Percentiles rank a stretch among this genome's conserved stretches.
These are phyloP conservation scores for Colletotrichum sp. DNA, from an alignment of 2,329 filamentous ascomycete genomes.

Conservation along the genomic window DNA sequence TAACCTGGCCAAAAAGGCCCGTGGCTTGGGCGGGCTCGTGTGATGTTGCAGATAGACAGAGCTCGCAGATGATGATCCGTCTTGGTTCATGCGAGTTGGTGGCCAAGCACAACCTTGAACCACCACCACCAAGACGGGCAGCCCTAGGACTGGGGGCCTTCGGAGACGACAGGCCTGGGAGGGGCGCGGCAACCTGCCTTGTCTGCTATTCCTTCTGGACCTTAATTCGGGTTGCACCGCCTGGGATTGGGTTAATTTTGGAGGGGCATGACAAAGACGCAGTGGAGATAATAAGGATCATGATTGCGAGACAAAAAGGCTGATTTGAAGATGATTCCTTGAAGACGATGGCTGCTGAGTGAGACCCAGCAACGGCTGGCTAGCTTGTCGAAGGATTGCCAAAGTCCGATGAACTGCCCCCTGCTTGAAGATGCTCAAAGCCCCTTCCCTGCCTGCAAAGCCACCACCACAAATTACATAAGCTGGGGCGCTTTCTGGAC, in stretches of 20 bases:
- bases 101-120: not conserved
- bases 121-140: not conserved
- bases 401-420: not conserved
- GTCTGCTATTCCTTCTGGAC: not conserved
- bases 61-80: constrained; percentile 9
- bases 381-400: not conserved
- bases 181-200: not conserved
- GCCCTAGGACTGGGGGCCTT: not conserved
- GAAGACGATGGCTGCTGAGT: not conserved
- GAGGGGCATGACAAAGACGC: constrained; percentile 8
- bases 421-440: not conserved
- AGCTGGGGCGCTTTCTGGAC: not conserved
- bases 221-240: not conserved
- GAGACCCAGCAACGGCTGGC: not conserved
- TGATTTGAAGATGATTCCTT: not conserved
- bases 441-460: not conserved
- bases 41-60: constrained; percentile 13
- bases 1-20: not conserved
- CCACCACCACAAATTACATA: not conserved
- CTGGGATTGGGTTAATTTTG: not conserved
- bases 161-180: not conserved
- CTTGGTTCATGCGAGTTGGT: constrained; percentile 12
- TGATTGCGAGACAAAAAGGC: not conserved
- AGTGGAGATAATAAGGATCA: not conserved
- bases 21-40: not conserved